phyloP scores from a whole-genome alignment of 2,329 filamentous ascomycete genomes.

The Apiospora rasikravindrae region DNA sequence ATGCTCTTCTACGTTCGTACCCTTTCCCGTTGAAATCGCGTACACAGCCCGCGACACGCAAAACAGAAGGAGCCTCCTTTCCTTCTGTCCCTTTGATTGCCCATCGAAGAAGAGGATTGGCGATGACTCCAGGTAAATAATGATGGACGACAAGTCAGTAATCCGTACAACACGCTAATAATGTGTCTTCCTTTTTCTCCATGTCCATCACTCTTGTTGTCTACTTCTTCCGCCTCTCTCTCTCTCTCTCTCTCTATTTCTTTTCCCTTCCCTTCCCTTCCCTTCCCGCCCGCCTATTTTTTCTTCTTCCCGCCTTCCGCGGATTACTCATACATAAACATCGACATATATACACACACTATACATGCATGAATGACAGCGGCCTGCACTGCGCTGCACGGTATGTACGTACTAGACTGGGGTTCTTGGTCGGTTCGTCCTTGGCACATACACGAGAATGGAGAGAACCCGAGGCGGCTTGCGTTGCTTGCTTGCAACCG shows the following conservation, averaged over 20 bases:
- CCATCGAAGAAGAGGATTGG: not conserved
- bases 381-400: not conserved
- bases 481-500: not conserved
- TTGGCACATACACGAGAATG: not conserved
- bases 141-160: not conserved
- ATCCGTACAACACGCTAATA: not conserved
- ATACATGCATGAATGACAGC: conserved; percentile 5
- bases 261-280: not conserved
- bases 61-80: too few species aligned
- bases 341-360: not conserved
- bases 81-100: not conserved
- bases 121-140: not conserved
- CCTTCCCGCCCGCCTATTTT: too few species aligned
- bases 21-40: not conserved
- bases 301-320: not conserved
- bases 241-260: not conserved
- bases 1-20: not conserved
- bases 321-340: not conserved
- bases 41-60: not conserved
- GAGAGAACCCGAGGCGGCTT: not conserved
- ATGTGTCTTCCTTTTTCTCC: not conserved
- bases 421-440: not conserved
- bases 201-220: not conserved
- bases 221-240: not conserved
- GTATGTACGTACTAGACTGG: not conserved